Conservation (phyloP, 2,329 filamentous ascomycete genomes). For the Onygenales sp. region DNA sequence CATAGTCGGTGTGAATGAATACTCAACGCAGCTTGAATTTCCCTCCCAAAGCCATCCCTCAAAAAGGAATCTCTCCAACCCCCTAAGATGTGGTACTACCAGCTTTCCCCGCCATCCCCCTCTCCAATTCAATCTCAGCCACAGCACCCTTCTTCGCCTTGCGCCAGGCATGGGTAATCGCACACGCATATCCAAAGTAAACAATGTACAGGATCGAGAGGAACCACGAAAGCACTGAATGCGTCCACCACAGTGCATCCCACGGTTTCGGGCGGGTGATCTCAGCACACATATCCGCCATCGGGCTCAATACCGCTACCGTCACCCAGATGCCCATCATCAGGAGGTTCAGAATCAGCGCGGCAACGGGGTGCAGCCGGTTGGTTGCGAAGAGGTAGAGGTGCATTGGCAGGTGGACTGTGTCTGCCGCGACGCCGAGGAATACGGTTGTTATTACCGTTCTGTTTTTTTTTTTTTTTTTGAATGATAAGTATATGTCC, state of each 20-base stretch:
- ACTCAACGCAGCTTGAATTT: too few species aligned
- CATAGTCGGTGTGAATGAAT: too few species aligned
- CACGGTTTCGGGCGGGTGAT: not conserved
- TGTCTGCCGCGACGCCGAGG: slow-evolving; percentile 2
- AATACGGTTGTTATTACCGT: slow-evolving; percentile 1
- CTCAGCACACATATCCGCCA: slow-evolving; percentile 3
- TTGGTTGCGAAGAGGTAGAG: slow-evolving; percentile 1
- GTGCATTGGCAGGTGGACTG: slow-evolving; percentile 5
- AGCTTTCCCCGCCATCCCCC: too few species aligned
- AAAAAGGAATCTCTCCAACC: too few species aligned
- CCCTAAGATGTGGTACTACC: too few species aligned
- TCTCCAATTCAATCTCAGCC: too few species aligned
- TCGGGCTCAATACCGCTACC: not conserved
- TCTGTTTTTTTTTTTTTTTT: not conserved
- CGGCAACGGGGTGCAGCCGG: slow-evolving; percentile 4
- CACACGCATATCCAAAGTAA: slow-evolving; percentile 2
- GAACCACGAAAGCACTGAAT: slow-evolving; percentile 1
- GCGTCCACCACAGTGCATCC: slow-evolving; percentile 1
- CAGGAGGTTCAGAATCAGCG: slow-evolving; percentile 2
- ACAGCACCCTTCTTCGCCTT: not conserved
- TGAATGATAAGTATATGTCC: too few species aligned
- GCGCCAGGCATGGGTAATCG: slow-evolving; percentile 2
- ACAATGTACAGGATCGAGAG: slow-evolving; percentile 5
- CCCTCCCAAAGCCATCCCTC: too few species aligned
- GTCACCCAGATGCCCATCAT: slow-evolving; percentile 1